Conservation (phyloP, 2,329 filamentous ascomycete genomes). For the Exophiala aquamarina region DNA sequence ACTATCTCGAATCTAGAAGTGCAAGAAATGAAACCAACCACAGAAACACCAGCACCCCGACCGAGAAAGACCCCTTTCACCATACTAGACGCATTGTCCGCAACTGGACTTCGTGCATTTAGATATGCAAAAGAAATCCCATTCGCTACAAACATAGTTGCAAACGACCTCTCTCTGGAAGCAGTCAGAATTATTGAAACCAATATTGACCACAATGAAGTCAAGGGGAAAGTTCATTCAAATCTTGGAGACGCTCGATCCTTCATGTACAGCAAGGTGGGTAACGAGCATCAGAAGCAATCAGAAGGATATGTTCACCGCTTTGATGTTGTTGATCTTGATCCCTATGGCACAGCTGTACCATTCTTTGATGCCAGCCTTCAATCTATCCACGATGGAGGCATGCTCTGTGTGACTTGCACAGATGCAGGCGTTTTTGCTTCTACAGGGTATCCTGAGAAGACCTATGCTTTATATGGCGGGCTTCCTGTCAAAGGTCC, state of each 20-base stretch:
- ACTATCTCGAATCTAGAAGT: too few relatives aligned
- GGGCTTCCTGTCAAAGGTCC: conserved; percentile 81
- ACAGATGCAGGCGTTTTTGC: conserved; percentile 96
- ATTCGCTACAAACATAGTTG: conserved; percentile 75
- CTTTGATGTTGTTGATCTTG: conserved; percentile 94
- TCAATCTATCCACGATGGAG: conserved; percentile 83
- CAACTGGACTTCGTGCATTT: conserved; percentile 85
- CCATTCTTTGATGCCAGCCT: conserved; percentile 90
- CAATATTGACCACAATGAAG: conserved; percentile 80
- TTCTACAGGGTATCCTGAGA: conserved; percentile 90
- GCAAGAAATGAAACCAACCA: too few relatives aligned
- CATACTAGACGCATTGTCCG: conserved; percentile 93
- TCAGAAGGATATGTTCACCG: conserved; percentile 47
- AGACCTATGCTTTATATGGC: conserved; percentile 90
- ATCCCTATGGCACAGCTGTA: conserved; percentile 91
- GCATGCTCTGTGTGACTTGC: conserved; percentile 90
- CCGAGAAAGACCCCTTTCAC: conserved; percentile 57
- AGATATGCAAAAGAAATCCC: conserved; percentile 91
- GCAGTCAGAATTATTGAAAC: conserved; percentile 78
- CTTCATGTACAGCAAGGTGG: conserved; percentile 81
- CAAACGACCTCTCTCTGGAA: conserved; percentile 80
- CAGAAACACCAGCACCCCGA: background rate
- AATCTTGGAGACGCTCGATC: conserved; percentile 80
- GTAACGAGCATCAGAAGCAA: conserved; percentile 40
- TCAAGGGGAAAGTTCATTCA: conserved; percentile 69